Conservation (phyloP, 768 basidiomycete genomes). For the Tulasnella sp. region DNA sequence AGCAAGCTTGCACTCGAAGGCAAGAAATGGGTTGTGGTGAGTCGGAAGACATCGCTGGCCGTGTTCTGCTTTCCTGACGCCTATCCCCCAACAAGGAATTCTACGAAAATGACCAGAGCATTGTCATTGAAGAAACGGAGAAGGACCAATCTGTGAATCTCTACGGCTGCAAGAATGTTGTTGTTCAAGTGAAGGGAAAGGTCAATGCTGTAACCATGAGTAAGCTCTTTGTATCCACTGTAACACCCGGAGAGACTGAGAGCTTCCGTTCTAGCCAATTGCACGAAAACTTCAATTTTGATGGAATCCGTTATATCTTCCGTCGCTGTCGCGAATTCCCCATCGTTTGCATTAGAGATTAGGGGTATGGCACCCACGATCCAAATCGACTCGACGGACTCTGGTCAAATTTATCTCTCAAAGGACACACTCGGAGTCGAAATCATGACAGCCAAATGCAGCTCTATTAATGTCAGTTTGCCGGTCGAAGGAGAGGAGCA, state of each 20-base stretch:
- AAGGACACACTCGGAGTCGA: conserved; percentile 70
- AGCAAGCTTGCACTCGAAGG: conserved; percentile 83
- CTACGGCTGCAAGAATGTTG: conserved; percentile 81
- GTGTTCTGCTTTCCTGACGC: background rate
- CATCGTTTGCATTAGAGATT: conserved; percentile 89
- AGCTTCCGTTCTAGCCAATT: conserved; percentile 55
- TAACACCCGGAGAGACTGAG: background rate
- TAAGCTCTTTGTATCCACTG: conserved; percentile 34
- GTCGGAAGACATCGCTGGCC: conserved; percentile 27
- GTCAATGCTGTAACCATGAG: conserved; percentile 88
- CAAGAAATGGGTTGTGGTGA: conserved; percentile 86
- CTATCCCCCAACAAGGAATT: conserved; percentile 56
- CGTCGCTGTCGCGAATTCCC: conserved; percentile 80
- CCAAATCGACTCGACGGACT: conserved; percentile 89
- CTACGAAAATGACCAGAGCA: conserved; percentile 67
- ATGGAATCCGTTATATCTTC: conserved; percentile 91
- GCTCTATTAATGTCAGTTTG: conserved; percentile 81
- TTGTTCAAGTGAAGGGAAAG: conserved; percentile 82
- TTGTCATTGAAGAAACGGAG: conserved; percentile 69
- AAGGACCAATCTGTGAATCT: conserved; percentile 80
- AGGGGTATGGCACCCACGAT: conserved; percentile 86
- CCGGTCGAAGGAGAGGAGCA: conserved; percentile 86
- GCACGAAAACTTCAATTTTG: conserved; percentile 77
- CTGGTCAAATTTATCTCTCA: conserved; percentile 89
- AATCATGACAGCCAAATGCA: conserved; percentile 91